phyloP scores from a whole-genome alignment of 306 rosid species.

The Dryas alaskensis region DNA sequence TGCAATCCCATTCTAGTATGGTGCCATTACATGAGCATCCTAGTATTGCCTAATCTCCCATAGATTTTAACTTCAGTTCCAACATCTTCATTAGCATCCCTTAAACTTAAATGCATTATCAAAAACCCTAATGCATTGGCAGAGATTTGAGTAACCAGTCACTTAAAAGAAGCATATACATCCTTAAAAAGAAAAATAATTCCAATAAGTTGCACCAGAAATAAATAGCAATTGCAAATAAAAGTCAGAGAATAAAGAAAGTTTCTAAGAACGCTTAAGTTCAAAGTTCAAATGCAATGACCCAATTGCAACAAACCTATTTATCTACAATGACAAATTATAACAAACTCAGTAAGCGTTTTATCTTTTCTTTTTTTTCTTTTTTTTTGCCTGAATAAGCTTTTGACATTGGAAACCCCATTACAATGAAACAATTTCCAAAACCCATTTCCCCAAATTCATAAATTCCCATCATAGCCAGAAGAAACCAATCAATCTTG shows the following conservation, averaged over 20 bases:
- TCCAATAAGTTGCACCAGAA: background rate
- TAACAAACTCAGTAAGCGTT: background rate
- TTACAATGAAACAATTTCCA: background rate
- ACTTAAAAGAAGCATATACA: background rate
- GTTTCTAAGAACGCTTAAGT: background rate
- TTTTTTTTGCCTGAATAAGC: background rate
- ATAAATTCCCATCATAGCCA: background rate
- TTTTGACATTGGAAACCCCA: background rate
- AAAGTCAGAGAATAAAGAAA: background rate
- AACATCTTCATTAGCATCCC: background rate
- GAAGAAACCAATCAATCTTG: background rate
- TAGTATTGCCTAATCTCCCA: background rate
- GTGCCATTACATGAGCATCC: background rate
- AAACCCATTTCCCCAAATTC: constrained; percentile 16
- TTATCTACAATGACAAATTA: background rate
- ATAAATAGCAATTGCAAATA: background rate
- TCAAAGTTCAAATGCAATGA: constrained; percentile 4
- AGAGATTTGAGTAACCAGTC: background rate
- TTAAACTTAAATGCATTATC: background rate
- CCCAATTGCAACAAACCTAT: constrained; percentile 2
- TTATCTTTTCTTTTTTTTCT: too few relatives aligned
- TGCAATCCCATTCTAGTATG: background rate
- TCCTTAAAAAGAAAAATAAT: background rate
- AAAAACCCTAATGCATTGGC: background rate
- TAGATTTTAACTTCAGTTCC: background rate